Evolutionary conservation across 495 filamentous ascomycete genomes (phyloP).

Genomic region (Geopyxis carbonaria): DNA sequence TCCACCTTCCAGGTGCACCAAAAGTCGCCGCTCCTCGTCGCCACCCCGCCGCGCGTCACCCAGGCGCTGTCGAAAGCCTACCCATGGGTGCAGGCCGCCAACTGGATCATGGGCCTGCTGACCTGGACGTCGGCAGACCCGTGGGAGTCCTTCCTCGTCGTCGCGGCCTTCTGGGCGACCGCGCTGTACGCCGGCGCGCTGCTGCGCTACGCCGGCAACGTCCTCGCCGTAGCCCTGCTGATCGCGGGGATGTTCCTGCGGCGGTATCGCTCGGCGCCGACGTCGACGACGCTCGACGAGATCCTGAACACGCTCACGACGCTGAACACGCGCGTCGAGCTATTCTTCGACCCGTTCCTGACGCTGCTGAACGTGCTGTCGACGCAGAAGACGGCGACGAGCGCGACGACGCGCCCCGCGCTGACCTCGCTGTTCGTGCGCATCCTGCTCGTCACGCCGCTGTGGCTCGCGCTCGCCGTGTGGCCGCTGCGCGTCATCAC

Average conservation of each 20-base stretch:
- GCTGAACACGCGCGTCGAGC: slow-evolving; percentile 79
- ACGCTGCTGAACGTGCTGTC: slow-evolving; percentile 85
- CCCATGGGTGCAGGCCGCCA: slow-evolving; percentile 75
- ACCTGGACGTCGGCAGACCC: slow-evolving; percentile 88
- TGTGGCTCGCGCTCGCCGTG: slow-evolving; percentile 71
- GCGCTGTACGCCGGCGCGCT: slow-evolving; percentile 73
- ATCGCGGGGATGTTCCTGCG: slow-evolving; percentile 87
- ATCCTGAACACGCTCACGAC: slow-evolving; percentile 82
- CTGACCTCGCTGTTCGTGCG: slow-evolving; percentile 78
- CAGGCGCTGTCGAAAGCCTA: slow-evolving; percentile 84
- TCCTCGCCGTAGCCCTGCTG: slow-evolving; percentile 58
- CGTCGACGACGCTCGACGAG: slow-evolving; percentile 67
- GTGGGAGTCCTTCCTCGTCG: slow-evolving; percentile 88
- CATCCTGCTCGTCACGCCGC: slow-evolving; percentile 67
- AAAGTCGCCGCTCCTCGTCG: slow-evolving; percentile 81
- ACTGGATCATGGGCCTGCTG: slow-evolving; percentile 62
- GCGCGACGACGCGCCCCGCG: slow-evolving; percentile 79
- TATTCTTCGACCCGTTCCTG: slow-evolving; percentile 73
- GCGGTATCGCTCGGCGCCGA: slow-evolving; percentile 37
- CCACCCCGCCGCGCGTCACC: slow-evolving; percentile 86
- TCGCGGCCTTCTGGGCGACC: slow-evolving; percentile 67
- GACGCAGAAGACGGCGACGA: slow-evolving; percentile 77
- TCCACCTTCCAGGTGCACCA: slow-evolving; percentile 90
- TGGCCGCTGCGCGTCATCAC: slow-evolving; percentile 76
- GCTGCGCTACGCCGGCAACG: slow-evolving; percentile 61